Evolutionary conservation across 2,329 filamentous ascomycete genomes (phyloP), one percentile per base, ranked within the genome.

Genomic region (Huntiella omanensis): DNA sequence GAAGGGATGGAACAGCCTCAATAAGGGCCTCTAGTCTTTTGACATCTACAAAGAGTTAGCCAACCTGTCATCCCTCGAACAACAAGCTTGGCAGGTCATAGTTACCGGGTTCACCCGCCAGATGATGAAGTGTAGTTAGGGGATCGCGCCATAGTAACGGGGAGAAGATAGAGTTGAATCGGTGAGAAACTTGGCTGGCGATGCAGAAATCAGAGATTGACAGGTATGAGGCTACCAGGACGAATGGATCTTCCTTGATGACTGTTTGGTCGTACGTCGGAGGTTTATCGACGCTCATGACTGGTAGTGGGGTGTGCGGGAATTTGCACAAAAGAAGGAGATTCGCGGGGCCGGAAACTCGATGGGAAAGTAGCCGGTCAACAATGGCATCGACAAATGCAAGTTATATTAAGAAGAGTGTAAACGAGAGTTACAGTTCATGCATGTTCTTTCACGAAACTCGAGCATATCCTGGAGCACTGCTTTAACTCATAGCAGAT

Each of bases 211-310:
- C 63, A 4, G 53, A 48, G 37, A 61, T 52, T 2, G 56, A 53
- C 40, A 73, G 52, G 51, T 65, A 67, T 1, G 67, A 63, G 5
- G 63, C 67, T 10, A 65, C 65, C 3, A 74, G 51, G 28, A 56
- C 56, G 12, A 73, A 59, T 68, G 70, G 73, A 59, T 74, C 65
- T 45, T 55, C 54, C 7, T 55, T 58, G 5, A 60, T 54, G 2
- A 61, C 65, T 45, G 72, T 71, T 49, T 73, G 64, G 43, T 63
- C 58, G 55, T 76, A 76, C 0, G 71, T 70, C 1, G 72, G 71
- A n/a, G 68, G 63, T 8, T 13, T n/a, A n/a, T 16, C 22, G 8
- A 28, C 22, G 22, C 22, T 28, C 22, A 28, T 28, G 22, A 8
- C 22, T 28, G 22, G 22, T 7, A 28, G 8, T 8, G 22, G 22